A percentile compares a stretch with the other conserved stretches of the same genome.
Evolutionary conservation across 2,329 filamentous ascomycete species (phyloP).

Genomic region (Colletotrichum graminicola): DNA sequence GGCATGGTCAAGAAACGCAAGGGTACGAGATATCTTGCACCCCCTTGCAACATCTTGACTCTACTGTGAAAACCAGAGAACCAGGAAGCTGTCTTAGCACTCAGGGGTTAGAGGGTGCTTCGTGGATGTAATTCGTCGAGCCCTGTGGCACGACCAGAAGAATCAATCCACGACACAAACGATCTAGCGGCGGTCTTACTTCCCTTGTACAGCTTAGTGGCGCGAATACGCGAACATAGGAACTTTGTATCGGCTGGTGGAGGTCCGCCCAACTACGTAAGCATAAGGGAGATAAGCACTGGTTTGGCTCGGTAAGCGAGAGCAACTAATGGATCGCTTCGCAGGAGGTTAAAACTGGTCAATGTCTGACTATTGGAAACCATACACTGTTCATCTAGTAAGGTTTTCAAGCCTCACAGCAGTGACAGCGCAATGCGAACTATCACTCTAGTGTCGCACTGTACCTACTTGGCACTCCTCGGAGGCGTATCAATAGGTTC

Average conservation of each 20-base stretch:
- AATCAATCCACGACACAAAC: neutral
- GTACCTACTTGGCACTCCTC: neutral
- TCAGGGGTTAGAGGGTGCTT: neutral
- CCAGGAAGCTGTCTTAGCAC: neutral
- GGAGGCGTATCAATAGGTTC: neutral
- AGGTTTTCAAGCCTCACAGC: neutral
- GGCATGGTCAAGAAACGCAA: neutral
- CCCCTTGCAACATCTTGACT: neutral
- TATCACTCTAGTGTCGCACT: neutral
- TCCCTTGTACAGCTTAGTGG: constrained; percentile 23
- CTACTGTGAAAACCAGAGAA: neutral
- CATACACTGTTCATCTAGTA: too few relatives aligned
- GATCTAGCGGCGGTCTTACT: constrained; percentile 7
- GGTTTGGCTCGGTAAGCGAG: neutral
- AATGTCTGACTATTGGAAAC: too few relatives aligned
- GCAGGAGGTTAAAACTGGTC: neutral
- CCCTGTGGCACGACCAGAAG: neutral
- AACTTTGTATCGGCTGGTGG: neutral
- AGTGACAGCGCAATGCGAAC: neutral
- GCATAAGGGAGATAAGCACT: neutral
- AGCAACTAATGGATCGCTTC: neutral
- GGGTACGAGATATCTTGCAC: neutral
- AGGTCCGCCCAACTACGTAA: neutral
- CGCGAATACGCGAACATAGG: neutral
- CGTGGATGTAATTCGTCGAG: neutral